Conservation (phyloP, 306 rosid genomes). For the Casuarina glauca region DNA sequence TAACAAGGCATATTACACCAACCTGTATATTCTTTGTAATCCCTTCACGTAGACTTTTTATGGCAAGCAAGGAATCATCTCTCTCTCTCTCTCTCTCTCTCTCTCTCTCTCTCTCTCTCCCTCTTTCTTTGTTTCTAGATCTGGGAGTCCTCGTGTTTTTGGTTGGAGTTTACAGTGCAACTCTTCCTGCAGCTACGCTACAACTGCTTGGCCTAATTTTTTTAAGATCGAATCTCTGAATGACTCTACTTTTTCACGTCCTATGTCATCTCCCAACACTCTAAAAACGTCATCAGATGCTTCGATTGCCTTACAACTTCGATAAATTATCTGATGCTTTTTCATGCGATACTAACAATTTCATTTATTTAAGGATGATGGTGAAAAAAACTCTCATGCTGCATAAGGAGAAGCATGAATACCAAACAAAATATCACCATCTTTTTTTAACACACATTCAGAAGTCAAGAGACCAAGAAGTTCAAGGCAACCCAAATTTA, state of each 20-base stretch:
- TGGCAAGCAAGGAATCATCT: conserved; percentile 41
- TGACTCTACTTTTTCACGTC: not conserved
- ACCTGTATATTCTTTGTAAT: conserved; percentile 26
- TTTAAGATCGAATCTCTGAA: not conserved
- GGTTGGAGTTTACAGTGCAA: conserved; percentile 2
- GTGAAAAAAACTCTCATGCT: too few relatives aligned
- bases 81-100: conserved; percentile 7
- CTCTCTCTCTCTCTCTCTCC: not conserved
- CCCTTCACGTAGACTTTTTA: conserved; percentile 45
- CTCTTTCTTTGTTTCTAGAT: not conserved
- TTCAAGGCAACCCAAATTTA: too few relatives aligned
- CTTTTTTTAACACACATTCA: too few relatives aligned
- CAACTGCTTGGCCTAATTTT: not conserved
- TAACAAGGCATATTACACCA: conserved; percentile 2
- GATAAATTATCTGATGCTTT: too few relatives aligned
- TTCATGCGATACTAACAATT: too few relatives aligned
- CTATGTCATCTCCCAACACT: not conserved
- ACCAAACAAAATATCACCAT: too few relatives aligned
- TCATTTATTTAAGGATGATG: too few relatives aligned
- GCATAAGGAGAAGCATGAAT: too few relatives aligned
- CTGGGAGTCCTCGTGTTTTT: not conserved
- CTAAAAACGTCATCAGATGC: not conserved
- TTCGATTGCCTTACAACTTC: too few relatives aligned
- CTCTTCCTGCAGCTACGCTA: not conserved
- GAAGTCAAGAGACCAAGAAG: too few relatives aligned